phyloP scores from a whole-genome alignment of 2,329 filamentous ascomycete genomes.

The Thielaviopsis punctulata region DNA sequence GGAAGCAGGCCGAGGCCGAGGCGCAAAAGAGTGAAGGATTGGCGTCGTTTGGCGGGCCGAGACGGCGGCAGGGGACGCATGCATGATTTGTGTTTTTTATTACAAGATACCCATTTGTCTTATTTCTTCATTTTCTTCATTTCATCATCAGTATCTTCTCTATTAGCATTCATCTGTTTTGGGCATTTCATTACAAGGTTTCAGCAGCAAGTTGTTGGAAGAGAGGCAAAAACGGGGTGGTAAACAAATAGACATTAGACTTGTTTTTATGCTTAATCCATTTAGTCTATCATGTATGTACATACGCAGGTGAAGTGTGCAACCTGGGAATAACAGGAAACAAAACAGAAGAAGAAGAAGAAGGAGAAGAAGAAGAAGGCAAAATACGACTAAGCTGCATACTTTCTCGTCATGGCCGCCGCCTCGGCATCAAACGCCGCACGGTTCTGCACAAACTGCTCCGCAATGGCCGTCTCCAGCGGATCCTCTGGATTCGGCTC shows the following conservation, averaged over 20 bases:
- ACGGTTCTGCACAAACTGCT: slow-evolving; percentile 58
- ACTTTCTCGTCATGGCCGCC: slow-evolving; percentile 15
- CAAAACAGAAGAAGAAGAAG: neutral
- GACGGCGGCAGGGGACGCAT: slow-evolving; percentile 15
- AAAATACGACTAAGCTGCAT: slow-evolving; percentile 1
- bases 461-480: slow-evolving; percentile 70
- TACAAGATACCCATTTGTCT: slow-evolving; percentile 7
- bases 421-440: slow-evolving; percentile 43
- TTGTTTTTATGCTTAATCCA: too few species aligned
- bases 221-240: too few species aligned
- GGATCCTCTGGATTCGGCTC: slow-evolving; percentile 82
- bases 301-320: too few species aligned
- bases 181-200: too few species aligned
- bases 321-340: slow-evolving; percentile 4
- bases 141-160: neutral
- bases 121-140: neutral
- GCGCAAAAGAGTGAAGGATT: neutral
- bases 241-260: too few species aligned
- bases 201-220: too few species aligned
- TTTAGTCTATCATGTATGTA: too few species aligned
- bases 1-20: slow-evolving; percentile 13
- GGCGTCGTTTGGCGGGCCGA: slow-evolving; percentile 3
- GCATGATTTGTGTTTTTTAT: slow-evolving; percentile 7
- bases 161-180: neutral
- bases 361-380: neutral